Base-by-base conservation (phyloP, 768 basidiomycete genomes). In the Grammothele lineata region DNA sequence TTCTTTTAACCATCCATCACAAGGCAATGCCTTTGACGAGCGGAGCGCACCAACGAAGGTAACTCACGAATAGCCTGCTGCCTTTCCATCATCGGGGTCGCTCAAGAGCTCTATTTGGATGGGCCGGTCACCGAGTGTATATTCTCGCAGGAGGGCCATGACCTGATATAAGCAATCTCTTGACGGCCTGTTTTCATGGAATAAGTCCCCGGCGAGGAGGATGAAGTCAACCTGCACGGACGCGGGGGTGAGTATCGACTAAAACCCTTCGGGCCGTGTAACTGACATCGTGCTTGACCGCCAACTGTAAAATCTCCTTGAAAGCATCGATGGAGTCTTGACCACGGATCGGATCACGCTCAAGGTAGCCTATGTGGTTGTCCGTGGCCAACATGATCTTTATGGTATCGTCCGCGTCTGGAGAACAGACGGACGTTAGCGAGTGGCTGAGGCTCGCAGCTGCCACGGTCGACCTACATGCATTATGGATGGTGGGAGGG, bases 281-380 rank as follows among this genome's bases (percentile, higher is more conserved):
- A 68, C 85, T 56, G 60, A 92, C 92, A 57, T 93, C 85, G 55
- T 90, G 71, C 56, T 94, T 94, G 14, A 86, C 81, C 2, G 92
- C 95, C 6, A 98, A 69, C 61, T 96, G 83, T 17, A 99, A 70
- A 40, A 99, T 91, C 70, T 99, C 96, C 56, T 76, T 78, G 68
- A 99, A 99, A 0, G 94, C 90, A 65, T 95, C 87, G 57, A 99
- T 88, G 3, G 92, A 89, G 62, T 99, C 96, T 65, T 91, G 86
- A 0, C 95, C 93, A 24, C 96, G 80, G 35, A 97, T 75, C 1
- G 96, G 94, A 62, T 99, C 96, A 51, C 92, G 77, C 67, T 98
- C 95, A 52, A 86, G 77, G 68, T 91, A 96, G 0, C 96, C 96
- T 51, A 99, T 87, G 59, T 97, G 94, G 56, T 92, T 95, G 68